These are phyloP conservation scores for Dothidotthia symphoricarpi DNA, from an alignment of 2,329 filamentous ascomycete genomes.

Conservation along the genomic window DNA sequence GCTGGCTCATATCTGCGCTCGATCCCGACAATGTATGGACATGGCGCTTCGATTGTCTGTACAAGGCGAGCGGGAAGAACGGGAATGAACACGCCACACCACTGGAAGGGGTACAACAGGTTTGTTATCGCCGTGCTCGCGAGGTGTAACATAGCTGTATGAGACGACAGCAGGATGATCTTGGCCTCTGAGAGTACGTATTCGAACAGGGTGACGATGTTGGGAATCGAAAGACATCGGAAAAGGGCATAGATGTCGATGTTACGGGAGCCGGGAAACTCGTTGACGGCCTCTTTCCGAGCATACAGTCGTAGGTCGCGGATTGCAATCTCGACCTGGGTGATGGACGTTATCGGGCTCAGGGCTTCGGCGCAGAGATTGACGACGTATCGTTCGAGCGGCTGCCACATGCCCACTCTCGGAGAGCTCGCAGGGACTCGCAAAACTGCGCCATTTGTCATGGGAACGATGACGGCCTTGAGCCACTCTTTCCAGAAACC, in stretches of 20 bases:
- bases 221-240: slow-evolving; percentile 82
- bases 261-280: slow-evolving; percentile 86
- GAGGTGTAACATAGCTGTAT: slow-evolving; percentile 93
- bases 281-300: slow-evolving; percentile 87
- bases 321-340: slow-evolving; percentile 88
- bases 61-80: slow-evolving; percentile 83
- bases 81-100: slow-evolving; percentile 93
- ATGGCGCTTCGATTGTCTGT: slow-evolving; percentile 89
- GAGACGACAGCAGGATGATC: slow-evolving; percentile 93
- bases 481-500: slow-evolving; percentile 99
- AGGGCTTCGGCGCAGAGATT: slow-evolving; percentile 95
- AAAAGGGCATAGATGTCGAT: slow-evolving; percentile 93
- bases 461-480: slow-evolving; percentile 87
- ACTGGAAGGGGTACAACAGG: slow-evolving; percentile 85
- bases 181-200: slow-evolving; percentile 89
- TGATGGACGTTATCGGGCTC: slow-evolving; percentile 88
- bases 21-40: slow-evolving; percentile 94
- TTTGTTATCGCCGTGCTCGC: slow-evolving; percentile 84
- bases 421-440: slow-evolving; percentile 86
- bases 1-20: slow-evolving; percentile 86
- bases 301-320: slow-evolving; percentile 89
- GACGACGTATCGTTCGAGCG: slow-evolving; percentile 92
- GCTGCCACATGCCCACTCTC: slow-evolving; percentile 90
- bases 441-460: slow-evolving; percentile 82
- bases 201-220: slow-evolving; percentile 89